phyloP scores from a whole-genome alignment of 768 basidiomycete genomes.

The Stropharia rugosoannulata region DNA sequence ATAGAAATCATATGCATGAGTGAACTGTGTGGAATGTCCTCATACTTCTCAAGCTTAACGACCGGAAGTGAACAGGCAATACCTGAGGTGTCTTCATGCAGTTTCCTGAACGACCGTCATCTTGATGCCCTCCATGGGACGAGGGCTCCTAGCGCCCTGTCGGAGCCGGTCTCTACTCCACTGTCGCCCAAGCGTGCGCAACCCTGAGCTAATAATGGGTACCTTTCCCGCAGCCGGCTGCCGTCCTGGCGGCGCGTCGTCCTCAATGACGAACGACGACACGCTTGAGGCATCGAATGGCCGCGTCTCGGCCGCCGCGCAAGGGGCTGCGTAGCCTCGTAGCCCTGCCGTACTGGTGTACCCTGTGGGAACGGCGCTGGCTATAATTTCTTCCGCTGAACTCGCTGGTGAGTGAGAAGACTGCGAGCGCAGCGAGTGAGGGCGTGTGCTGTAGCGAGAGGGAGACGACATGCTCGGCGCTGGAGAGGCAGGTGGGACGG shows the following conservation, averaged over 20 bases:
- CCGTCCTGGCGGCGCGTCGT: background rate
- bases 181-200: conserved; percentile 25
- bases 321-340: conserved; percentile 1
- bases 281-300: conserved; percentile 33
- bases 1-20: too few relatives aligned
- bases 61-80: too few relatives aligned
- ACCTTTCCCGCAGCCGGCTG: conserved; percentile 13
- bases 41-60: too few relatives aligned
- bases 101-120: conserved; percentile 46
- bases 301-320: conserved; percentile 11
- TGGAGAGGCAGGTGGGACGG: conserved; percentile 29
- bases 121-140: conserved; percentile 33
- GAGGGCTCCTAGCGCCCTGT: conserved; percentile 6
- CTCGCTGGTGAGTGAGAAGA: conserved; percentile 21
- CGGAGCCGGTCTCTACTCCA: conserved; percentile 25
- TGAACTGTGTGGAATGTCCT: too few relatives aligned
- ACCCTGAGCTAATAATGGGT: conserved; percentile 20
- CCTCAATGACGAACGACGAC: conserved; percentile 20
- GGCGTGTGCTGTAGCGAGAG: conserved; percentile 5
- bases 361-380: conserved; percentile 19
- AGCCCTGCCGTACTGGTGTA: conserved; percentile 4
- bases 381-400: conserved; percentile 18
- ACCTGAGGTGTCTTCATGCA: background rate
- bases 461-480: conserved; percentile 15
- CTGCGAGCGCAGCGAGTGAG: conserved; percentile 3